These are phyloP conservation scores for Candida sithepensis DNA, from an alignment of 805 yeast species.

Conservation along the genomic window DNA sequence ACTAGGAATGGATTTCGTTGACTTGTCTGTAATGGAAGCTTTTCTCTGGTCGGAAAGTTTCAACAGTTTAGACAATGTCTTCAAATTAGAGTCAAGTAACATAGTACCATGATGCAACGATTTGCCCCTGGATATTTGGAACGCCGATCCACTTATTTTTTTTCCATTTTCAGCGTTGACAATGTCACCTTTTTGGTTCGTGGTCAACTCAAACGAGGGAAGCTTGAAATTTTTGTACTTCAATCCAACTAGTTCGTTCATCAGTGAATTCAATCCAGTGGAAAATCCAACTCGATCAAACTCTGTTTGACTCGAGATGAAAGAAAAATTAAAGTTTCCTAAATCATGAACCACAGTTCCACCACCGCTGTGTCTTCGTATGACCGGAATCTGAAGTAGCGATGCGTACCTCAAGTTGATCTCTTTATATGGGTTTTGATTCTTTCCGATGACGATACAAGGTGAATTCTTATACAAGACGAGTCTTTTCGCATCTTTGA, in stretches of 20 bases:
- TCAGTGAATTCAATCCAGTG: conserved; percentile 20
- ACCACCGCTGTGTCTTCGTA: conserved; percentile 88
- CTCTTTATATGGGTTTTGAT: conserved; percentile 94
- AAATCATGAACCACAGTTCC: conserved; percentile 95
- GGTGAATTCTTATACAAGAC: conserved; percentile 74
- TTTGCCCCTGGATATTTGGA: conserved; percentile 73
- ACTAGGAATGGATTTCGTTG: conserved; percentile 74
- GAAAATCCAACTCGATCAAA: conserved; percentile 60
- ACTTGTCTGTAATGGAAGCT: conserved; percentile 21
- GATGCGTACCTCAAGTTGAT: conserved; percentile 56
- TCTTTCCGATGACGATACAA: conserved; percentile 92
- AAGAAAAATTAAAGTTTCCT: conserved; percentile 86
- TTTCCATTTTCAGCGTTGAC: conserved; percentile 38
- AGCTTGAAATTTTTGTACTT: conserved; percentile 1
- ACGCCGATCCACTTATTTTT: conserved; percentile 93
- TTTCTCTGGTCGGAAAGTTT: conserved; percentile 26
- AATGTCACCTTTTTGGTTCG: conserved; percentile 82
- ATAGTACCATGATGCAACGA: conserved; percentile 96
- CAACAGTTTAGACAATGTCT: conserved; percentile 56
- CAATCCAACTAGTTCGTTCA: conserved; percentile 17
- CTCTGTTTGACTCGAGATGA: conserved; percentile 54
- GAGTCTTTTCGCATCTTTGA: conserved; percentile 46
- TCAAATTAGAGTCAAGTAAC: conserved; percentile 67
- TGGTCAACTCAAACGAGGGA: conserved; percentile 32
- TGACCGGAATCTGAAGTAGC: conserved; percentile 52